Conservation (phyloP, 805 yeast species). For the Clavispora phyllophila region DNA sequence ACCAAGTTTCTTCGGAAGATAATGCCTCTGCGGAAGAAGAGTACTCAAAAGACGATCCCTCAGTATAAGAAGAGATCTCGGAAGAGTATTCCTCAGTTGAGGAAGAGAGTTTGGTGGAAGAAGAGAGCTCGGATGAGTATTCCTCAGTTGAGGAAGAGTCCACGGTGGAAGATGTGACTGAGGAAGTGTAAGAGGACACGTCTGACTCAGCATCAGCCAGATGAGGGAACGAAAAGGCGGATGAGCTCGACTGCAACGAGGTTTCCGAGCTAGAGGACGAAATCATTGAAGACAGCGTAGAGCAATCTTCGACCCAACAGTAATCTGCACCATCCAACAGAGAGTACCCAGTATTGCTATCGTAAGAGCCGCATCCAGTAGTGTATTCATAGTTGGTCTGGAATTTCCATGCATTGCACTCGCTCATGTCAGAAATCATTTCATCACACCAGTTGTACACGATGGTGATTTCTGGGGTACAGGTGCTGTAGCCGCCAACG, state of each 20-base stretch:
- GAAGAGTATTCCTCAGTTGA: too few species aligned
- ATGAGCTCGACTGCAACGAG: not conserved
- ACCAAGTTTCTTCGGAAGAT: too few species aligned
- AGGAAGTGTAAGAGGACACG: too few species aligned
- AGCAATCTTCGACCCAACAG: not conserved
- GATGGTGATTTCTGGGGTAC: not conserved
- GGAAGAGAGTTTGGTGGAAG: too few species aligned
- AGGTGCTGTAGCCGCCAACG: not conserved
- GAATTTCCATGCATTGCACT: not conserved
- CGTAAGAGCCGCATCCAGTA: not conserved
- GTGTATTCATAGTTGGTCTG: not conserved
- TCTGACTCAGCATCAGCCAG: too few species aligned
- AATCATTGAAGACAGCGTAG: not conserved
- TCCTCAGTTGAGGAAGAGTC: too few species aligned
- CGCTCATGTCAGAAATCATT: not conserved
- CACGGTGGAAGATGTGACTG: too few species aligned
- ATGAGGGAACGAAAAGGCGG: not conserved
- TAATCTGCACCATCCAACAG: conserved; percentile 1
- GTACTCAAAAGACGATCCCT: too few species aligned
- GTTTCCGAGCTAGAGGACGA: not conserved
- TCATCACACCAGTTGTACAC: conserved; percentile 1
- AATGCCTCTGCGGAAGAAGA: too few species aligned
- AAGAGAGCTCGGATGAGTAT: too few species aligned
- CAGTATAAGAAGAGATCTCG: too few species aligned
- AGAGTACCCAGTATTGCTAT: not conserved